Base-by-base conservation (phyloP, 306 rosid genomes). In the Casuarina equisetifolia region DNA sequence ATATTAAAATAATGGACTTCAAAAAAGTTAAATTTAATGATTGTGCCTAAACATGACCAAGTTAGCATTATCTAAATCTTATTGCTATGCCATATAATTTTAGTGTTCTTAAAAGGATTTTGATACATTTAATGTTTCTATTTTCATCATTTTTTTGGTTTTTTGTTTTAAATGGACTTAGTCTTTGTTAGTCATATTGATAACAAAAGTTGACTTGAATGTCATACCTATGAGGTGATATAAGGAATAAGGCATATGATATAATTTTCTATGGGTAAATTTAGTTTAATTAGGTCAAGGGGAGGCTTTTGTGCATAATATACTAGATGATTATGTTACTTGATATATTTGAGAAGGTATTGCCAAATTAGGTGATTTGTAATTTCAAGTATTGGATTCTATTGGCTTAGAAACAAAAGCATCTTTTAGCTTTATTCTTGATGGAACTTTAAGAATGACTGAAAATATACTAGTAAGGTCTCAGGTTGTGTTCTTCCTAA, bases 231-330 rank as follows among this genome's bases (percentile, higher is more conserved):
- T 25, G 1, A 25, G 32, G 32, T 25, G 32, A 25, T 25, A 25
- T 25, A 25, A 25, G 32, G 32, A 25, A 25, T 25, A 25, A 25
- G 1, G 32, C 32, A 25, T 25, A 25, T 25, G 32, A 25, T 25
- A 1, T 25, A 25, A 25, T 25, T 25, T 17, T 32, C 0, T 50
- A 57, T 36, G 58, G 75, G 5, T n/a, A n/a, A 64, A 46, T 42
- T 61, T 76, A 91, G 93, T n/a, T 85, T 95, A 32, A 92, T 95
- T 76, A 84, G 88, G 68, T 82, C 97, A 85, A 90, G 97, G 79
- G 79, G 98, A 95, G 84, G 97, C 98, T 39, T 92, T 95, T 35
- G 98, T 95, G 2, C 89, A 89, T 84, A 92, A 95, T 81, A 95
- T 97, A 3, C 98, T 97, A 0, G 82, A 89, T 42, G 97, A 95